Evolutionary conservation across 352 stramenopile genomes (phyloP), one percentile per base, ranked within the genome.

Genomic region (Stephanocyclus meneghinianus): DNA sequence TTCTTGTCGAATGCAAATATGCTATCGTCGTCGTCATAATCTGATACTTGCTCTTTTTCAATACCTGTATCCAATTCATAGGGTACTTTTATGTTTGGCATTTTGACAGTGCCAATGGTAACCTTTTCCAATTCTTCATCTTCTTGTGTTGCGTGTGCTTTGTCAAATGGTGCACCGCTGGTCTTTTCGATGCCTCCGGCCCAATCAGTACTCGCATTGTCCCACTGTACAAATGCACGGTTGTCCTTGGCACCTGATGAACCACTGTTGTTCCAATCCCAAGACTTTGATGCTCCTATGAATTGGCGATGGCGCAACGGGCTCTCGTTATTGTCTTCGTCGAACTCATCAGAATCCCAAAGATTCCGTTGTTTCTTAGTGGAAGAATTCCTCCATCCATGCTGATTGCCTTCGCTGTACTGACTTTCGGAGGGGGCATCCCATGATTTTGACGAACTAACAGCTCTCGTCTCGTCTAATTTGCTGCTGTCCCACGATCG

Each of bases 1-100:
- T 73, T 73, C 21, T 72, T 73, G 30, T 64, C 64, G 50, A 84
- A 84, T 26, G 42, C 45, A 60, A 83, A 83, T n/a, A 83, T 74
- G 13, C 75, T 83, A 70, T 84, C 71, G 29, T 66, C 77, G 26
- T 81, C 66, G 0, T 53, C 62, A 40, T 59, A 40, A 51, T 72
- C 61, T 30, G 26, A 71, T 9, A 64, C 30, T 62, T 76, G 30
- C 30, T 66, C 53, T 35, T 66, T 35, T 47, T 29, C 51, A 37
- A 7, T 16, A 18, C 18, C 37, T 18, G 44, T 56, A 45, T 72
- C 56, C 57, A 69, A 74, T 5, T 67, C 42, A 9, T 55, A 18
- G 35, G 50, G 40, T 35, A 64, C 56, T 8, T 61, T 56, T 18
- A 51, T 48, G 10, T 55, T 56, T 26, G 30, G 16, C 59, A 66